Conservation (phyloP, 306 rosid species). For the Datisca glomerata region DNA sequence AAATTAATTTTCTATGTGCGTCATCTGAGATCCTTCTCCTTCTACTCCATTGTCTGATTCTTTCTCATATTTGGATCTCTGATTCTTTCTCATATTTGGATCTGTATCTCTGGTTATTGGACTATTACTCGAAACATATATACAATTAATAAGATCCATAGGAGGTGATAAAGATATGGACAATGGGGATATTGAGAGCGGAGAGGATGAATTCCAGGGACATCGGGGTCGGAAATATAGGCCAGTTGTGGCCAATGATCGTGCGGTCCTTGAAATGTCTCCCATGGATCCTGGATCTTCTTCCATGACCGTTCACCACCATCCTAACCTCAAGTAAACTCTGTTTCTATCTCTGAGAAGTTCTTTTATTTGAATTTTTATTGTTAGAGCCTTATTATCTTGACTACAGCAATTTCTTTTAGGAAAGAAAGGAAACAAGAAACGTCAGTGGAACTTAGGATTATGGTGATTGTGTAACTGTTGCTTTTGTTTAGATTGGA, state of each 20-base stretch:
- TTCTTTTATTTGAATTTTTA: neutral
- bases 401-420: too few relatives aligned
- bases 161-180: conserved; percentile 27
- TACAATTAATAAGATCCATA: neutral
- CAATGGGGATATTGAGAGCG: conserved; percentile 70
- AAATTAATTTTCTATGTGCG: too few relatives aligned
- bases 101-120: conserved; percentile 15
- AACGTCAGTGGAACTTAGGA: too few relatives aligned
- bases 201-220: conserved; percentile 49
- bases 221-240: conserved; percentile 69
- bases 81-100: conserved; percentile 1
- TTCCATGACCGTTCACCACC: conserved; percentile 25
- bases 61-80: conserved; percentile 6
- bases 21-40: too few relatives aligned
- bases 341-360: neutral
- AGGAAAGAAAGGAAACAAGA: too few relatives aligned
- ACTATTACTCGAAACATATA: neutral
- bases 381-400: neutral
- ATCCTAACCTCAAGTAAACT: conserved; percentile 49
- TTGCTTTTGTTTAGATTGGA: too few relatives aligned
- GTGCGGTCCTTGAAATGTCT: conserved; percentile 97
- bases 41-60: neutral
- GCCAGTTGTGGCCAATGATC: conserved; percentile 85
- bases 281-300: conserved; percentile 82
- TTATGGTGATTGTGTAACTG: too few relatives aligned